Evolutionary conservation across 352 stramenopile species (phyloP), one percentile per base, ranked within the genome.

Genomic region (Phytophthora kernoviae): DNA sequence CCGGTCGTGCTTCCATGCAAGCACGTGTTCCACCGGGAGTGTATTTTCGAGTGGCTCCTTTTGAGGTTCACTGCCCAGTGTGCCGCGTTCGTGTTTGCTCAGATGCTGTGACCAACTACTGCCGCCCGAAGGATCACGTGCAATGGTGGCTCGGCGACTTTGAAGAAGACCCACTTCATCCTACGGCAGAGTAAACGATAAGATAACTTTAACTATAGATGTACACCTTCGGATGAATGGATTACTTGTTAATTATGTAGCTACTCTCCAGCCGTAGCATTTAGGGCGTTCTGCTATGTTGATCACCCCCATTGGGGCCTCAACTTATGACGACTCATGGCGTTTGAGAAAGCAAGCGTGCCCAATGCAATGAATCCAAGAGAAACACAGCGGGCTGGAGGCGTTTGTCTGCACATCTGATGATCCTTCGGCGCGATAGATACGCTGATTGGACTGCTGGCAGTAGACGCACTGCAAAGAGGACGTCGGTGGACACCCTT

Each of bases 11-110:
- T 92, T 9, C 80, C 74, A 3, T 91, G 84, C 62, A 71, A 74
- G 46, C 84, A 93, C 52, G 54, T 65, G 11, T 93, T 93, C 56
- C 84, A 91, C 68, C 77, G 84, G 17, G 66, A 85, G 30, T 93
- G 84, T 65, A 58, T 93, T 14, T 90, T 85, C 40, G 77, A 90
- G 65, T 92, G 83, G 83, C 65, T 92, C 9, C 47, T 87, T 86
- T 89, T 58, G 65, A 91, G 57, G 85, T 79, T 58, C 77, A 89
- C 36, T 93, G 83, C 42, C 83, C 83, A 9, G 54, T 90, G 33
- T 93, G 83, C 58, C 73, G 83, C 51, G 70, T 62, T 22, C 81
- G 68, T 15, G 70, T 89, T 22, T 77, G 79, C 14, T 70, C 75
- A 5, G 54, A 70, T 18, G 79, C 77, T 11, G 70, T 85, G 58